Evolutionary conservation across 176 grass and related monocot genomes (phyloP), one percentile per base, ranked within the genome.

Genomic region (Ensete glaucum): DNA sequence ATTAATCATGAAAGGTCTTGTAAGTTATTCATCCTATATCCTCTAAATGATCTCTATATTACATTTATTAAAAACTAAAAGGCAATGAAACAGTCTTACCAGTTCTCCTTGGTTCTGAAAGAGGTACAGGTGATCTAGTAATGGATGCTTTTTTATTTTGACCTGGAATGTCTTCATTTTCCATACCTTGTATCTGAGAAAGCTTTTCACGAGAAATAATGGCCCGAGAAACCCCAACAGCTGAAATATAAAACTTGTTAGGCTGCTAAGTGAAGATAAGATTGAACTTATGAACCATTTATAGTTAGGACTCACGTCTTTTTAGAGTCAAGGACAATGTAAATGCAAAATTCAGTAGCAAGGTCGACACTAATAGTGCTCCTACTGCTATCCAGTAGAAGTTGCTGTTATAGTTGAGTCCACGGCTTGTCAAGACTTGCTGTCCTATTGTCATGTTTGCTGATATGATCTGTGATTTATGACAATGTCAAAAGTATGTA

Each of bases 331-430:
- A 88, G 54, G 80, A 75, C 8, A 88, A 57, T 19, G 87, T 64
- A 81, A 89, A 96, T 69, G 75, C 89, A 51, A 82, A 66, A 70
- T 96, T 96, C 27, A 88, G 83, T 24, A 96, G 71, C 9, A 96
- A 26, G 52, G 84, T 82, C 72, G 81, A 92, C 10, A 79, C 84
- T 67, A 86, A n/a, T 52, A 96, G 51, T 83, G 92, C 92, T 78
- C 81, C 92, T 60, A 92, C 20, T 81, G 85, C 83, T 72, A 92
- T 89, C 92, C 89, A 96, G 57, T 92, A 96, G 64, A 83, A 92
- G 83, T 96, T 60, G 34, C 19, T 53, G 2, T 80, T 27, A 76
- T 89, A 96, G 82, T 96, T 81, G 54, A 96, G 75, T 22, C 82
- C 92, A 66, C 76, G 70, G 67, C 78, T 86, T 55, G 78, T 89